Conservation (phyloP, 1,284 basidiomycete species). For the Austroboletus olivaceoglutinosus region DNA sequence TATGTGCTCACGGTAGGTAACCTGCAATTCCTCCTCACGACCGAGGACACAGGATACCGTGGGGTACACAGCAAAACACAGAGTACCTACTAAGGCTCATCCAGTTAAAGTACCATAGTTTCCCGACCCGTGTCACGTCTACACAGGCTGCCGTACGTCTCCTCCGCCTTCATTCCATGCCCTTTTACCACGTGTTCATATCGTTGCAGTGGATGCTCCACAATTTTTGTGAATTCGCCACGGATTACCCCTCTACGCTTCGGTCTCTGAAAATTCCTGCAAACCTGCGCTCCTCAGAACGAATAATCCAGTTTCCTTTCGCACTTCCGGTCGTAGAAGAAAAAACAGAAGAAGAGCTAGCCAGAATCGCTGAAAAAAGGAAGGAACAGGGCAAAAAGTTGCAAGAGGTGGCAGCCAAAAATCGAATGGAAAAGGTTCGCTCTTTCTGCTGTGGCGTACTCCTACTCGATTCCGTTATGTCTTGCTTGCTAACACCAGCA, state of each 20-base stretch:
- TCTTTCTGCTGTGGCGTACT: neutral
- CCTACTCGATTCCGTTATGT: neutral
- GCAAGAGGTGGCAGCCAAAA: conserved; percentile 91
- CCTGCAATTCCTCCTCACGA: neutral
- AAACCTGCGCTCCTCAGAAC: conserved; percentile 63
- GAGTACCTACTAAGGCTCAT: conserved; percentile 84
- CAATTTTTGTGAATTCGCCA: conserved; percentile 82
- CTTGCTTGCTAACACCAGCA: neutral
- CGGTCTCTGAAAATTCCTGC: conserved; percentile 54
- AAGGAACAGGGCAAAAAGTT: conserved; percentile 85
- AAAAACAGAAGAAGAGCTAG: conserved; percentile 90
- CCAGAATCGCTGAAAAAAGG: conserved; percentile 72
- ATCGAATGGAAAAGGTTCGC: conserved; percentile 80
- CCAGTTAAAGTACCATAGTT: conserved; percentile 95
- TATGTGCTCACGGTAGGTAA: conserved; percentile 34
- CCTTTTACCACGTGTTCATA: neutral
- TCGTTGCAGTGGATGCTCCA: conserved; percentile 79
- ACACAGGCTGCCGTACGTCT: conserved; percentile 55
- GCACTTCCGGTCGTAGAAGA: conserved; percentile 68
- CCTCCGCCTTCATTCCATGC: neutral
- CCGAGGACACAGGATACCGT: conserved; percentile 69
- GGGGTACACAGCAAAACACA: conserved; percentile 88
- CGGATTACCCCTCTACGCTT: conserved; percentile 74
- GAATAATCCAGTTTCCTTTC: conserved; percentile 86
- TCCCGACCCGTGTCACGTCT: conserved; percentile 62